Percentiles rank a stretch among this genome's conserved stretches.
These are phyloP conservation scores for Metschnikowia cerradonensis DNA, from an alignment of 805 yeast species.

Conservation along the genomic window DNA sequence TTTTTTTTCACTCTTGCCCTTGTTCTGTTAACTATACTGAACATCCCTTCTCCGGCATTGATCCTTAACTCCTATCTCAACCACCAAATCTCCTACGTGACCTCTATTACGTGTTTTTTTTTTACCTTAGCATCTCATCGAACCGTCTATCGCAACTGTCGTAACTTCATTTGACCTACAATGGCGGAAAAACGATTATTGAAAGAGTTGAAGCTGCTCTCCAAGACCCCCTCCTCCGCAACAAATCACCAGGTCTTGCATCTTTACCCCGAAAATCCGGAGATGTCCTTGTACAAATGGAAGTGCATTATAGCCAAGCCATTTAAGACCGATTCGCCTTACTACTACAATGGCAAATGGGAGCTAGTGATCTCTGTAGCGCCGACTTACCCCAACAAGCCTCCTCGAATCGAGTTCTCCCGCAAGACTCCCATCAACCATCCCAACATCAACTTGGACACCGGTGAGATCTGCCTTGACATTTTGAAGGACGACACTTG, in stretches of 20 bases:
- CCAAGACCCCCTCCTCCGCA: slow-evolving; percentile 23
- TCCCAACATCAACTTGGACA: slow-evolving; percentile 37
- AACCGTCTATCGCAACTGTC: background rate
- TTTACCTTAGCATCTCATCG: background rate
- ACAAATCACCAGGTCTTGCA: slow-evolving; percentile 36
- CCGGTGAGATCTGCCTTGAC: slow-evolving; percentile 72
- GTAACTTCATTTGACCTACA: background rate
- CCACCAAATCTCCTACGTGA: too few species aligned
- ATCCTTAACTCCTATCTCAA: too few species aligned
- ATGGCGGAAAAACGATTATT: slow-evolving; percentile 42
- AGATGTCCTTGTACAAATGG: slow-evolving; percentile 14
- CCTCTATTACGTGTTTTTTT: too few species aligned
- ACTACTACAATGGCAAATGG: slow-evolving; percentile 50
- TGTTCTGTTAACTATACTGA: background rate
- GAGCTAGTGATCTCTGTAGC: slow-evolving; percentile 44
- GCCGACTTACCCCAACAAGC: slow-evolving; percentile 49
- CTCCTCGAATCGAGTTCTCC: slow-evolving; percentile 54
- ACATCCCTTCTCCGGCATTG: background rate
- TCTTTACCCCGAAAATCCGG: slow-evolving; percentile 39
- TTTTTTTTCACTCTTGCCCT: background rate
- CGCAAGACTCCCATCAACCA: slow-evolving; percentile 37
- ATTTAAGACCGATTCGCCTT: slow-evolving; percentile 42
- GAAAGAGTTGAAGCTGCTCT: slow-evolving; percentile 35
- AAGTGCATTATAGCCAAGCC: slow-evolving; percentile 21
- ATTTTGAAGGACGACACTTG: slow-evolving; percentile 54